Conservation (phyloP, 345 rosid genomes). For the Rhizophora apiculata region DNA sequence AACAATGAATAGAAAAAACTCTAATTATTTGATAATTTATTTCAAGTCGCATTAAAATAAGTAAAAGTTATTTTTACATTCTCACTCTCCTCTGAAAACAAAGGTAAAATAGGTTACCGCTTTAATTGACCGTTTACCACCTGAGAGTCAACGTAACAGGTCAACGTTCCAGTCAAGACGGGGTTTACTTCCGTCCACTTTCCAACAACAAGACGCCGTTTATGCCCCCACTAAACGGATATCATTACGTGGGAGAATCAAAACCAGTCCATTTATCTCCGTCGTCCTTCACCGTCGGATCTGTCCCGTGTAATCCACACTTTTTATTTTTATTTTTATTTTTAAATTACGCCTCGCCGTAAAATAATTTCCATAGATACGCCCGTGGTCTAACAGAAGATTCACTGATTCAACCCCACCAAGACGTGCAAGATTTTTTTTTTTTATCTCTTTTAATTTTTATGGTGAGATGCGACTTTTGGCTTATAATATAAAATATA, state of each 20-base stretch:
- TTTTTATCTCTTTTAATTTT: too few relatives aligned
- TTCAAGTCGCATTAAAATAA: too few relatives aligned
- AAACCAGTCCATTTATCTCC: background rate
- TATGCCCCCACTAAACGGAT: constrained; percentile 4
- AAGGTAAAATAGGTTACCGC: constrained; percentile 2
- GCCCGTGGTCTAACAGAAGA: constrained; percentile 39
- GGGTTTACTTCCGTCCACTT: constrained; percentile 20
- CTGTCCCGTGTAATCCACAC: constrained; percentile 17
- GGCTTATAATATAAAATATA: too few relatives aligned
- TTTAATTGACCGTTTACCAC: constrained; percentile 6
- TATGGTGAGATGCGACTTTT: background rate
- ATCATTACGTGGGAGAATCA: constrained; percentile 19
- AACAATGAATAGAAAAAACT: too few relatives aligned
- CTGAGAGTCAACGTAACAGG: background rate
- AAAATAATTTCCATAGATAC: constrained; percentile 36
- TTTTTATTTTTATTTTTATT: background rate
- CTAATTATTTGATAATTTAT: too few relatives aligned
- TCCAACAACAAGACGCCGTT: constrained; percentile 22
- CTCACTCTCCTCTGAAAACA: background rate
- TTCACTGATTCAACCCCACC: constrained; percentile 11
- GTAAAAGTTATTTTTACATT: too few relatives aligned
- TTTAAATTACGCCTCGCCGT: background rate
- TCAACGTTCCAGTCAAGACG: constrained; percentile 21
- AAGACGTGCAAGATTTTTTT: too few relatives aligned
- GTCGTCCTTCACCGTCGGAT: constrained; percentile 8